phyloP scores from a whole-genome alignment of 768 basidiomycete genomes.

The Lanmaoa rubissima region DNA sequence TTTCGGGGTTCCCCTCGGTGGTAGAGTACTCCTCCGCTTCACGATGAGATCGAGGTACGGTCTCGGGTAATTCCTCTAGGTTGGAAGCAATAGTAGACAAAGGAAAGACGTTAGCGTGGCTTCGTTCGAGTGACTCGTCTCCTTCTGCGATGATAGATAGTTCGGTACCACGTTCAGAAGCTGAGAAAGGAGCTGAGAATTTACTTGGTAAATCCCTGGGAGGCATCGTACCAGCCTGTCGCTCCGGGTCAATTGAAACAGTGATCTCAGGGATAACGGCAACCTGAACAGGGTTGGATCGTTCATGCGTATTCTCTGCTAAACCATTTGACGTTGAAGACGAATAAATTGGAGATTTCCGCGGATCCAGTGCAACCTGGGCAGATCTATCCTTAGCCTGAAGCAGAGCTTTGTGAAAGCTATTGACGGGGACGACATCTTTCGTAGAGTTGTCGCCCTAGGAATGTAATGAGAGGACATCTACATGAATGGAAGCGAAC shows the following conservation, averaged over 20 bases:
- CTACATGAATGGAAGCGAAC: conserved; percentile 2
- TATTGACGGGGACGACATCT: conserved; percentile 45
- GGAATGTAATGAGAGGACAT: conserved; percentile 9
- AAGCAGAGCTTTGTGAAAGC: conserved; percentile 46
- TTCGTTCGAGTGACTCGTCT: conserved; percentile 55
- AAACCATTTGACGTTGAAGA: not conserved
- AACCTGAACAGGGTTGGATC: conserved; percentile 2
- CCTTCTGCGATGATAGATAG: conserved; percentile 73
- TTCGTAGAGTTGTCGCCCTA: conserved; percentile 37
- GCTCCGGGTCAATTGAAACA: conserved; percentile 4
- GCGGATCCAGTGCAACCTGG: not conserved
- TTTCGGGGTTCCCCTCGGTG: not conserved
- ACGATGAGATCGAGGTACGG: not conserved
- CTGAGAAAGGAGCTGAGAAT: conserved; percentile 14
- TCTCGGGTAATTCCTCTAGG: not conserved
- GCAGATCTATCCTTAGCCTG: conserved; percentile 29
- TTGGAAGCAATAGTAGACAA: not conserved
- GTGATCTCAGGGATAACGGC: conserved; percentile 4
- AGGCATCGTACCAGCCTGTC: not conserved
- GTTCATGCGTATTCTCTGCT: not conserved
- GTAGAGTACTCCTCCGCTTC: not conserved
- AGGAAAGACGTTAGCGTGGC: conserved; percentile 5
- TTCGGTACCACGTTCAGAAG: conserved; percentile 37
- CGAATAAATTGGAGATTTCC: not conserved
- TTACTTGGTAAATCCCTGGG: not conserved